Conservation (phyloP, 2,329 filamentous ascomycete genomes). For the Cladosporium austrohemisphaericum region DNA sequence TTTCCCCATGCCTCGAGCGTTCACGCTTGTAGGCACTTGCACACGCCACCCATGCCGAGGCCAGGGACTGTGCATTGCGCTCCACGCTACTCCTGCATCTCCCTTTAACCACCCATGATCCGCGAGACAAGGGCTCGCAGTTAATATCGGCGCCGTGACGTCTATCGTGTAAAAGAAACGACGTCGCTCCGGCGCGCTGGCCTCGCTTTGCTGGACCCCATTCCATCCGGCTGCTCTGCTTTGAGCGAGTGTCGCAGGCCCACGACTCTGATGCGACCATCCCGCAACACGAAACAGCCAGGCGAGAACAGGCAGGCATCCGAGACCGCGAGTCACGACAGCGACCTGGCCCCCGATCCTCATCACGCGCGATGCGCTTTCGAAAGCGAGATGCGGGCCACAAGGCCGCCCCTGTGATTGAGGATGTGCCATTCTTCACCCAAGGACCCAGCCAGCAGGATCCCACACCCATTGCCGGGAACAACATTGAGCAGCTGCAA, state of each 20-base stretch:
- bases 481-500: conserved; percentile 1
- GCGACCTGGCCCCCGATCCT: not conserved
- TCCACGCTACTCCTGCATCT: conserved; percentile 11
- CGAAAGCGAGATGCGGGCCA: conserved; percentile 9
- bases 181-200: conserved; percentile 9
- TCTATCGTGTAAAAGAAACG: conserved; percentile 2
- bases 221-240: not conserved
- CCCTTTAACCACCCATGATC: conserved; percentile 7
- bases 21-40: conserved; percentile 9
- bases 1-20: conserved; percentile 9
- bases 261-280: conserved; percentile 7
- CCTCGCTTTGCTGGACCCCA: not conserved
- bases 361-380: conserved; percentile 11
- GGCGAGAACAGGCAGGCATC: conserved; percentile 5
- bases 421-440: conserved; percentile 14
- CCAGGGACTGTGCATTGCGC: conserved; percentile 9
- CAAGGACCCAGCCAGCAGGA: not conserved
- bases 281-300: conserved; percentile 5
- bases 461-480: not conserved
- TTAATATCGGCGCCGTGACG: conserved; percentile 12
- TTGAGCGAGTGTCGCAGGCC: not conserved
- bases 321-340: conserved; percentile 9
- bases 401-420: conserved; percentile 11
- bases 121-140: conserved; percentile 6
- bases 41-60: conserved; percentile 1